Conservation (phyloP, 352 stramenopile species). For the Phytophthora sojae region DNA sequence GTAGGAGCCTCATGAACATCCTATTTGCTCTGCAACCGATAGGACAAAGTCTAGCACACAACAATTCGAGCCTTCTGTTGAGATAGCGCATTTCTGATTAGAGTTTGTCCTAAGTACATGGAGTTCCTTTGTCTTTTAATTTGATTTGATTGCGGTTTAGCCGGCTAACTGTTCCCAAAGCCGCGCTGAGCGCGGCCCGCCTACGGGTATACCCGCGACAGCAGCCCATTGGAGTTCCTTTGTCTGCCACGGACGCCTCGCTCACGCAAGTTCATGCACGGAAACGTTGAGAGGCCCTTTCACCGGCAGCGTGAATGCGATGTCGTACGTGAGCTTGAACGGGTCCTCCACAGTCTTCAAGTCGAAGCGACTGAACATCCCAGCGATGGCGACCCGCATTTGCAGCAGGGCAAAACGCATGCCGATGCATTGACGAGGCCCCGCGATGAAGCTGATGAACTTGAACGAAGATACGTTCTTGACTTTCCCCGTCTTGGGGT, state of each 20-base stretch:
- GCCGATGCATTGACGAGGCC: conserved; percentile 45
- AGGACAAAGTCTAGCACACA: too few species aligned
- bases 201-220: too few species aligned
- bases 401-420: conserved; percentile 1
- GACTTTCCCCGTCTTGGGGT: conserved; percentile 34
- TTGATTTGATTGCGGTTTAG: too few species aligned
- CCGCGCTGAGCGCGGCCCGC: too few species aligned
- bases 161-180: too few species aligned
- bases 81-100: too few species aligned
- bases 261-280: conserved; percentile 11
- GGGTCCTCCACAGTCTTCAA: conserved; percentile 20
- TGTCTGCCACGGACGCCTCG: conserved; percentile 1
- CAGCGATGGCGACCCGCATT: conserved; percentile 20
- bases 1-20: too few species aligned
- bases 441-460: conserved; percentile 55
- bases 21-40: too few species aligned
- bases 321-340: not conserved
- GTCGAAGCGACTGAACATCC: conserved; percentile 39
- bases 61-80: too few species aligned
- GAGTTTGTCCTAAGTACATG: too few species aligned
- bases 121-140: too few species aligned
- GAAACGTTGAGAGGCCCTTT: conserved; percentile 30
- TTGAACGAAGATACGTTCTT: conserved; percentile 44
- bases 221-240: too few species aligned
- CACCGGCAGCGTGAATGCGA: conserved; percentile 34